These are phyloP conservation scores for Hymenoscyphus albidus DNA, from an alignment of 2,329 filamentous ascomycete genomes.

Conservation along the genomic window DNA sequence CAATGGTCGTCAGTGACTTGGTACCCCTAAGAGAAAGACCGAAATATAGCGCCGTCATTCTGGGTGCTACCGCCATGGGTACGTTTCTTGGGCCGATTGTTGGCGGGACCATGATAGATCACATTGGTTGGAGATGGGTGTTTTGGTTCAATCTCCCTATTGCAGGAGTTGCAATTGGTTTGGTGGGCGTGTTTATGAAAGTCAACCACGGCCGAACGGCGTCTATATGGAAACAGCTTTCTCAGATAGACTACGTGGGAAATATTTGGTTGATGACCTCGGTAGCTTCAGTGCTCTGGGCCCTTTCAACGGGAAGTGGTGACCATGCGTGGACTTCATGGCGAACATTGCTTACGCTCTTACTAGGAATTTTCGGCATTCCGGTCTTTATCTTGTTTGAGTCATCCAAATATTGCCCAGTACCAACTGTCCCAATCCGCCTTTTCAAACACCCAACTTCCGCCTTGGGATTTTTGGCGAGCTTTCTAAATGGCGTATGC, in stretches of 20 bases:
- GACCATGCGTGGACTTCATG: constrained; percentile 3
- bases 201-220: neutral
- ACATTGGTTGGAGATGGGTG: constrained; percentile 4
- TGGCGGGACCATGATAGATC: neutral
- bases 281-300: neutral
- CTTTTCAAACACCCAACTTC: constrained; percentile 12
- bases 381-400: constrained; percentile 12
- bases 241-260: neutral
- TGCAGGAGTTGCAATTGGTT: neutral
- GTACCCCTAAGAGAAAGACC: constrained; percentile 49
- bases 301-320: neutral
- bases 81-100: neutral
- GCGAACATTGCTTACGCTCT: neutral
- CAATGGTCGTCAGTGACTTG: constrained; percentile 60
- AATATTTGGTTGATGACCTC: neutral
- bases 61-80: neutral
- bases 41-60: constrained; percentile 29
- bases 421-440: constrained; percentile 9
- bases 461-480: constrained; percentile 4
- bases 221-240: neutral
- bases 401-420: constrained; percentile 7
- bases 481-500: constrained; percentile 7
- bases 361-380: constrained; percentile 3
- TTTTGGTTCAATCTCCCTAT: constrained; percentile 3
- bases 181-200: neutral